Evolutionary conservation across 441 rosid species (phyloP).

Genomic region (Cnidoscolus chayamansa): DNA sequence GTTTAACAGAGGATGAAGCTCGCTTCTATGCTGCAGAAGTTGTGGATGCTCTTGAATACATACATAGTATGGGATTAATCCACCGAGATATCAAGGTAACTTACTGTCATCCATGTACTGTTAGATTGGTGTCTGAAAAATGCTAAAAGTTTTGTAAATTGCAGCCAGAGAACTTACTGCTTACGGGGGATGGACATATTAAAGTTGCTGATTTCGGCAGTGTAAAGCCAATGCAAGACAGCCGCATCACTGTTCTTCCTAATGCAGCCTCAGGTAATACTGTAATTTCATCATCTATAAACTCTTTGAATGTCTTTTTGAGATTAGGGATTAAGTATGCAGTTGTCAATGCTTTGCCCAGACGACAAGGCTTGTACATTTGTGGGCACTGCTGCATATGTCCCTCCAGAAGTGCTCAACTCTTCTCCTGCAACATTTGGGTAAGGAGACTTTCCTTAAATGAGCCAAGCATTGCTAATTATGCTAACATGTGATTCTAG

Average conservation of each 20-base stretch:
- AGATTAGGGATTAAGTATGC: conserved; percentile 18
- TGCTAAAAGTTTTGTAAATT: conserved; percentile 33
- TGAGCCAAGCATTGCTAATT: conserved; percentile 7
- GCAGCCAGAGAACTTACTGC: conserved; percentile 97
- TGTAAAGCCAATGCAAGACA: conserved; percentile 98
- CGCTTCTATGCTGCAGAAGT: conserved; percentile 92
- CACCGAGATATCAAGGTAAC: conserved; percentile 96
- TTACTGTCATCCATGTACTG: conserved; percentile 10
- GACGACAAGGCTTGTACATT: conserved; percentile 98
- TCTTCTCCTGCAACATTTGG: conserved; percentile 98
- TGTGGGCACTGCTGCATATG: conserved; percentile 98
- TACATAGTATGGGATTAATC: conserved; percentile 86
- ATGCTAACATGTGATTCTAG: conserved; percentile 5
- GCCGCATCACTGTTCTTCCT: conserved; percentile 88
- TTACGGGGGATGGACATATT: conserved; percentile 80
- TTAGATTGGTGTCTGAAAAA: conserved; percentile 14
- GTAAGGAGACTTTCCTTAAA: conserved; percentile 35
- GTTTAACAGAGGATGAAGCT: conserved; percentile 82
- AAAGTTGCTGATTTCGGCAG: conserved; percentile 99
- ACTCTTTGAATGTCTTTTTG: neutral
- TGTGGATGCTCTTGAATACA: conserved; percentile 96
- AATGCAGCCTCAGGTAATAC: conserved; percentile 85
- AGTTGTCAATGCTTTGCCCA: conserved; percentile 35
- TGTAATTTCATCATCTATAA: conserved; percentile 14
- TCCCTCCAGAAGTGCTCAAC: conserved; percentile 98